A percentile compares a stretch with the other conserved stretches of the same genome.
These are phyloP conservation scores for Raddia guianensis DNA, from an alignment of 176 grass and related monocot genomes.

Conservation along the genomic window DNA sequence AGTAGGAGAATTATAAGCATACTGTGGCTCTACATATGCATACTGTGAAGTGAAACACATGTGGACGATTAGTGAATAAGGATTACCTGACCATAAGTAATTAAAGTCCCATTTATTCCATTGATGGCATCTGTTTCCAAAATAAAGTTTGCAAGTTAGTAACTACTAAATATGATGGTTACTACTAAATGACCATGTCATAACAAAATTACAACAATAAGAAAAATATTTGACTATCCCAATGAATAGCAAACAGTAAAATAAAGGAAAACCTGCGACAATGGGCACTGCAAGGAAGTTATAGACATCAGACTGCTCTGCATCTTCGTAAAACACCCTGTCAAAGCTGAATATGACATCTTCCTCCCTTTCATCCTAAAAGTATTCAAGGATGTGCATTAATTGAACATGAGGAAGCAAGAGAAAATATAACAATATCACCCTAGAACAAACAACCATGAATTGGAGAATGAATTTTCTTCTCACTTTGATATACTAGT, in stretches of 20 bases:
- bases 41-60: constrained; percentile 18
- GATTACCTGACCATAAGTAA: constrained; percentile 82
- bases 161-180: neutral
- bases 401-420: constrained; percentile 25
- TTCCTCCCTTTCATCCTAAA: constrained; percentile 82
- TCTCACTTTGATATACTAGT: neutral
- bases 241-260: constrained; percentile 19
- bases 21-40: neutral
- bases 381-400: neutral
- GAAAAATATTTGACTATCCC: constrained; percentile 1
- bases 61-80: neutral
- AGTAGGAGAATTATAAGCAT: neutral
- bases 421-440: constrained; percentile 22
- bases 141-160: constrained; percentile 9
- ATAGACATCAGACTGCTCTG: constrained; percentile 67
- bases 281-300: constrained; percentile 70
- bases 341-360: constrained; percentile 79
- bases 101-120: constrained; percentile 76
- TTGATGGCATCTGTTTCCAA: constrained; percentile 55
- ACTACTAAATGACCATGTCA: constrained; percentile 11
- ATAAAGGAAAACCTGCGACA: constrained; percentile 56
- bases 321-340: constrained; percentile 74
- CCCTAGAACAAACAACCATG: neutral
- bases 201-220: neutral
- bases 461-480: neutral